These are phyloP conservation scores for Microthlaspi erraticum DNA, from an alignment of 345 rosid genomes.

Conservation along the genomic window DNA sequence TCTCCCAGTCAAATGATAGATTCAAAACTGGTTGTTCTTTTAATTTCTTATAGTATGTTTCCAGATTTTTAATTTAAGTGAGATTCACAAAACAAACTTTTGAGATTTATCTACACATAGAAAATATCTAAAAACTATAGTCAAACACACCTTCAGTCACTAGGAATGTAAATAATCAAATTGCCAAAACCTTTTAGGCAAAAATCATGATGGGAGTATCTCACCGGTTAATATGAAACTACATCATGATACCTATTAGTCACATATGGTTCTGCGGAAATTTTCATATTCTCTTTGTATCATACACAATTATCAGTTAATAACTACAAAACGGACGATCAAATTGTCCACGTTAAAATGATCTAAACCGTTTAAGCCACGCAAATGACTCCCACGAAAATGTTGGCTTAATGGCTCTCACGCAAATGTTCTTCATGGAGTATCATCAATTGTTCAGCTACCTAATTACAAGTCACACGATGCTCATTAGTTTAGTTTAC, in stretches of 20 bases:
- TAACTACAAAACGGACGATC: constrained; percentile 22
- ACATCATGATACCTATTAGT: constrained; percentile 1
- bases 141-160: no score
- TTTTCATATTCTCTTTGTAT: background rate
- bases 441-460: constrained; percentile 46
- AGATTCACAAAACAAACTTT: no score
- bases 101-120: no score
- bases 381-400: no score
- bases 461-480: constrained; percentile 22
- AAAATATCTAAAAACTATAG: no score
- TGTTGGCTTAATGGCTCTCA: constrained; percentile 33
- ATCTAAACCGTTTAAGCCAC: background rate
- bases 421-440: constrained; percentile 40
- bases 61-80: no score
- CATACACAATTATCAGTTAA: background rate
- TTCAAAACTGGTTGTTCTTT: no score
- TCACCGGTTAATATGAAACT: background rate
- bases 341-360: background rate
- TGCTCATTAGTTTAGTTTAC: background rate
- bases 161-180: no score
- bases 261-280: background rate
- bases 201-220: background rate
- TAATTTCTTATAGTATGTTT: no score
- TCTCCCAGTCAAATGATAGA: no score
- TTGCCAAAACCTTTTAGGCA: no score